Conservation (phyloP, 805 yeast species). For the Saccharomyces mikatae region DNA sequence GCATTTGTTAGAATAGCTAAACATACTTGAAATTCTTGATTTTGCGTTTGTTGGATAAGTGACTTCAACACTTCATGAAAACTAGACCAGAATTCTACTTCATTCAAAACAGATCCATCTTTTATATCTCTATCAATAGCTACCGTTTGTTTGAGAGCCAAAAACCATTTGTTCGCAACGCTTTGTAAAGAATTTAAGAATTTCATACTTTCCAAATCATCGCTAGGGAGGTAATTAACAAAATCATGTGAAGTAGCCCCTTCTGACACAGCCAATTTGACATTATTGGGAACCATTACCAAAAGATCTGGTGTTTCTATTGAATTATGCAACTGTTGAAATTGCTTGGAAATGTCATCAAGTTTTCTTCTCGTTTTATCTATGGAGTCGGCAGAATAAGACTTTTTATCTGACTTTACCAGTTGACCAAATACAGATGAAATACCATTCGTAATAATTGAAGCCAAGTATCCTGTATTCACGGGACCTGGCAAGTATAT, state of each 20-base stretch:
- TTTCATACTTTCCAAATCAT: slow-evolving; percentile 39
- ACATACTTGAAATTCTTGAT: slow-evolving; percentile 47
- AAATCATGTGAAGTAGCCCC: slow-evolving; percentile 27
- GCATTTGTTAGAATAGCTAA: slow-evolving; percentile 56
- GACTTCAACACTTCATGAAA: slow-evolving; percentile 53
- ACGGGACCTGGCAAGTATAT: slow-evolving; percentile 28
- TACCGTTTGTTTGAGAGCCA: slow-evolving; percentile 46
- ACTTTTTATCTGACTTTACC: slow-evolving; percentile 12
- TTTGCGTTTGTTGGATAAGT: slow-evolving; percentile 49
- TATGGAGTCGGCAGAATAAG: slow-evolving; percentile 30
- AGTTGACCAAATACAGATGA: slow-evolving; percentile 58
- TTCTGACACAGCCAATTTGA: slow-evolving; percentile 34
- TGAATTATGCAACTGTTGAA: slow-evolving; percentile 59
- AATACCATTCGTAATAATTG: slow-evolving; percentile 55
- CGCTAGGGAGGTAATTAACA: slow-evolving; percentile 29
- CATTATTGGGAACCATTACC: slow-evolving; percentile 42
- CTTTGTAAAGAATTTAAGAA: slow-evolving; percentile 64
- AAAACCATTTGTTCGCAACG: slow-evolving; percentile 68
- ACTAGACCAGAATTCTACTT: slow-evolving; percentile 70
- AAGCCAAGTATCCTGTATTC: slow-evolving; percentile 44
- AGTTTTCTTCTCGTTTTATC: slow-evolving; percentile 51
- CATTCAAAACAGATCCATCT: slow-evolving; percentile 55
- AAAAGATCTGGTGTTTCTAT: slow-evolving; percentile 61
- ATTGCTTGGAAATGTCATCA: slow-evolving; percentile 56
- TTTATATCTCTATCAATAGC: slow-evolving; percentile 37